Conservation (phyloP, 805 yeast species). For the Monosporozyma siamensis region DNA sequence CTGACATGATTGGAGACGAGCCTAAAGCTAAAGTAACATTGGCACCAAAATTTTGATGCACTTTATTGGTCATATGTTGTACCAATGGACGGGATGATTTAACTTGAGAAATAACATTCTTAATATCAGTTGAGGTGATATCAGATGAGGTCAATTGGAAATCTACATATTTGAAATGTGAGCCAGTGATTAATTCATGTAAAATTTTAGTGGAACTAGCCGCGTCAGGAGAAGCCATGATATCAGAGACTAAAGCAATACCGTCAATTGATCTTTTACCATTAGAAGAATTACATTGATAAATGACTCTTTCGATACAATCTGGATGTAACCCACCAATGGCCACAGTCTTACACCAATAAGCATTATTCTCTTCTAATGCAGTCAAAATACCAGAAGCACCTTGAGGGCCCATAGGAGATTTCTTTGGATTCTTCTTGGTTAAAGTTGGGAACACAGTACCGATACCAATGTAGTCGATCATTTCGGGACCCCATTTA, state of each 20-base stretch:
- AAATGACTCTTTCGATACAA: constrained; percentile 52
- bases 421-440: constrained; percentile 44
- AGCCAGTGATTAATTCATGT: constrained; percentile 18
- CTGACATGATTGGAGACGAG: constrained; percentile 86
- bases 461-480: constrained; percentile 83
- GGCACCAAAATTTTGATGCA: constrained; percentile 83
- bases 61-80: constrained; percentile 82
- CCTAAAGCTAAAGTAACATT: constrained; percentile 78
- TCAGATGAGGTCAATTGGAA: constrained; percentile 2
- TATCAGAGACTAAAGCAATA: constrained; percentile 81
- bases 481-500: constrained; percentile 28
- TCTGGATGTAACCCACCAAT: constrained; percentile 69
- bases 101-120: constrained; percentile 20
- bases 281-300: constrained; percentile 36
- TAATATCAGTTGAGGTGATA: not conserved
- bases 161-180: constrained; percentile 12
- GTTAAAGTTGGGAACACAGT: constrained; percentile 69
- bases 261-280: constrained; percentile 53
- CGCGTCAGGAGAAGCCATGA: constrained; percentile 57
- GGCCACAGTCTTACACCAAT: constrained; percentile 51
- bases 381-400: constrained; percentile 43
- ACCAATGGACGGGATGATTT: constrained; percentile 45
- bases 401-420: constrained; percentile 65
- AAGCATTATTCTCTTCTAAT: constrained; percentile 30
- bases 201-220: constrained; percentile 39